These are phyloP conservation scores for Globisporangium solare DNA, from an alignment of 352 stramenopile genomes.

Conservation along the genomic window DNA sequence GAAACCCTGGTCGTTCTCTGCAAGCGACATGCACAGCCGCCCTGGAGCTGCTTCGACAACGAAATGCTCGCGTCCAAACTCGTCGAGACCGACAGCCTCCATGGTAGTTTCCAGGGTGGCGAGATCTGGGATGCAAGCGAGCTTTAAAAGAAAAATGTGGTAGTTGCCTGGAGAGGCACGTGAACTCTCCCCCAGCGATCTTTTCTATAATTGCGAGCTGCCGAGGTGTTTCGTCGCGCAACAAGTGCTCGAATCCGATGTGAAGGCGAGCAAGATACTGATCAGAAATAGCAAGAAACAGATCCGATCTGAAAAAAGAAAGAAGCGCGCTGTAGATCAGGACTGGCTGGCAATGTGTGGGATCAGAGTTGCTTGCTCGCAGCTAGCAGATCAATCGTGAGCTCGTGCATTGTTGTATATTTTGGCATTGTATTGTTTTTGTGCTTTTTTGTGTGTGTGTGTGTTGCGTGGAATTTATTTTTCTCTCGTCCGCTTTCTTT, in stretches of 20 bases:
- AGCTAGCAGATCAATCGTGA: neutral
- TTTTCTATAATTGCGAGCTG: constrained; percentile 8
- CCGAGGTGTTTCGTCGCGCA: neutral
- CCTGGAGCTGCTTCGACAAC: constrained; percentile 39
- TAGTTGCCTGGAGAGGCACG: neutral
- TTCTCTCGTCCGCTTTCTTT: constrained; percentile 1
- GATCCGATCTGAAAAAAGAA: too few relatives aligned
- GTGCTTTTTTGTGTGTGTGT: constrained; percentile 5
- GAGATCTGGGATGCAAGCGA: neutral
- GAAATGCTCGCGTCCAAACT: constrained; percentile 48
- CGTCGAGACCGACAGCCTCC: constrained; percentile 26
- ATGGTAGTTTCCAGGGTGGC: constrained; percentile 8
- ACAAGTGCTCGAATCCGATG: neutral
- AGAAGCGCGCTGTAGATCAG: too few relatives aligned
- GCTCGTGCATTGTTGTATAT: neutral
- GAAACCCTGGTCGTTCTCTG: constrained; percentile 39
- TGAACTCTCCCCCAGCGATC: neutral
- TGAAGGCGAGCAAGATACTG: too few relatives aligned
- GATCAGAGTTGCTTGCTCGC: too few relatives aligned
- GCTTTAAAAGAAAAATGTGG: constrained; percentile 13
- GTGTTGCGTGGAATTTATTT: neutral
- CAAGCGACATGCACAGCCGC: constrained; percentile 46
- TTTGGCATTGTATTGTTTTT: constrained; percentile 8
- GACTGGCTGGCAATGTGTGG: too few relatives aligned
- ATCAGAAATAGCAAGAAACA: too few relatives aligned